phyloP scores from a whole-genome alignment of 768 basidiomycete species.

The Macrolepiota albuminosa region DNA sequence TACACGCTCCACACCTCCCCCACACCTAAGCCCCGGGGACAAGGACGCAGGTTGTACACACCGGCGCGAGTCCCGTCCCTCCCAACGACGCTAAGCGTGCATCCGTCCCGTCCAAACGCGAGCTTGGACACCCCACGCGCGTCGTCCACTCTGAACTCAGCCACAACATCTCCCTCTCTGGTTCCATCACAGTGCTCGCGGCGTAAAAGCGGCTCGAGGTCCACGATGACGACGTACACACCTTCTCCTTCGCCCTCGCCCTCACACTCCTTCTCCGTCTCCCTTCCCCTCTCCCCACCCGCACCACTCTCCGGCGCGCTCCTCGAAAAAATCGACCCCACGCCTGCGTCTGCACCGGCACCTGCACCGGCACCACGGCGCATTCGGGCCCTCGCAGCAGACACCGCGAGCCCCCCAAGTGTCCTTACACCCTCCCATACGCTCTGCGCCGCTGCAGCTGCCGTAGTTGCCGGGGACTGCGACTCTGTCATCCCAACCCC shows the following conservation, averaged over 20 bases:
- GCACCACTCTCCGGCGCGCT: conserved; percentile 49
- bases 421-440: conserved; percentile 62
- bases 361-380: conserved; percentile 1
- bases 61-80: conserved; percentile 52
- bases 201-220: conserved; percentile 33
- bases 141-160: conserved; percentile 32
- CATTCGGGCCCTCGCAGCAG: conserved; percentile 38
- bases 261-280: conserved; percentile 9
- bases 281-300: background rate
- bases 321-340: conserved; percentile 45
- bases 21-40: background rate
- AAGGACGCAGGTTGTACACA: conserved; percentile 39
- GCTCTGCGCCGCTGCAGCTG: conserved; percentile 43
- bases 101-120: conserved; percentile 51
- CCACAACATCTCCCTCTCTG: conserved; percentile 25
- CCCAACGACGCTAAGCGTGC: conserved; percentile 42
- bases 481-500: too few species aligned
- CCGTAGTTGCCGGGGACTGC: background rate
- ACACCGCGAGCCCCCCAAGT: conserved; percentile 56
- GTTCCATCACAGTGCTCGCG: background rate
- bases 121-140: conserved; percentile 41
- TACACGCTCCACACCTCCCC: conserved; percentile 49
- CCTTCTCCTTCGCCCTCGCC: conserved; percentile 8
- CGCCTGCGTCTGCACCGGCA: background rate
- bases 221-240: conserved; percentile 45